Base-by-base conservation (phyloP, 352 stramenopile genomes). In the Phytophthora cryptogea region DNA sequence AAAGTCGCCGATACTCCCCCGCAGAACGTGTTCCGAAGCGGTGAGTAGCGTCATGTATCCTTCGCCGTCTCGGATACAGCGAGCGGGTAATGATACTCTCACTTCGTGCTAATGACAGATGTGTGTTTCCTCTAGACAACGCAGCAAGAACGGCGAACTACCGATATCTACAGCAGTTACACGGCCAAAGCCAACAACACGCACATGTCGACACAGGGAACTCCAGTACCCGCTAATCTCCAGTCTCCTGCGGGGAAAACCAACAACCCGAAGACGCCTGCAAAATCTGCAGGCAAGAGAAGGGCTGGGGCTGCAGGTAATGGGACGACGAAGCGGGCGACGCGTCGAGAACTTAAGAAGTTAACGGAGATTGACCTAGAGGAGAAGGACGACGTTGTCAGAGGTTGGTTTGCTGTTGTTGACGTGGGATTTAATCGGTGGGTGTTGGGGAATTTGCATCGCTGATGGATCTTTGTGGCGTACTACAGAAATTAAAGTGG, bases 281-380 rank as follows among this genome's bases (percentile, higher is more conserved):
- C 67, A 7, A 79, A 79, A 27, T 35, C 76, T 14, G 45, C 56
- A 13, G 54, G 70, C 4, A 90, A 89, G 60, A 86, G 74, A 39
- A 63, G 80, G 3, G 50, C 54, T 0, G 64, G 46, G 23, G 37
- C 66, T 48, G 13, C 46, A n/a, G 63, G 42, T 7, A 64, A 65
- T 53, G 64, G 67, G 5, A 68, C 58, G 3, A 69, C 63, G 2
- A 89, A 89, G 23, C 74, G 82, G 13, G 65, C 81, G 14, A 93
- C 84, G 40, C 82, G 83, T 28, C 78, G 85, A 37, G 82, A 92
- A 56, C 74, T 94, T 26, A 92, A 90, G 60, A 91, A 92, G 45
- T 60, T 90, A 27, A 86, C 78, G 14, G 84, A 93, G 43, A 79
- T 89, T 39, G 80, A 88, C 48, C 49, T 89, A 35, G 82, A 93